Evolutionary conservation across 768 basidiomycete genomes (phyloP), one percentile per base, ranked within the genome.

Genomic region (Sporobolomyces roseus): DNA sequence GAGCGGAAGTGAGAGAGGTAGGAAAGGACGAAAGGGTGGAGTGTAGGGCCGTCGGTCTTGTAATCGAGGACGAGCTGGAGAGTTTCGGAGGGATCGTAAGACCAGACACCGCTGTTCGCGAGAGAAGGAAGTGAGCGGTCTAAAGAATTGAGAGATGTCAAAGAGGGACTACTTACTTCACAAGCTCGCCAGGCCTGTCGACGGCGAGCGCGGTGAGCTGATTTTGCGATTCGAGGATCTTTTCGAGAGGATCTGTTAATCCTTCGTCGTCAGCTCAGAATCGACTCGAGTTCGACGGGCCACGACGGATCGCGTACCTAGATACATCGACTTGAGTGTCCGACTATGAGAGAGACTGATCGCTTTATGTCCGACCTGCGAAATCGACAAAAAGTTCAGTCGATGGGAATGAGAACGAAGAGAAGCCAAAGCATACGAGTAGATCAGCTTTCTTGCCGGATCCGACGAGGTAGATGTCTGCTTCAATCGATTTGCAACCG

Each of bases 51-150:
- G 25, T 45, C 29, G 13, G 68, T 69, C 30, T 69, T 69, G 62
- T 59, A 69, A 41, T 69, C 68, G 43, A 69, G 48, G 23, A 69
- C 32, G 35, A 69, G 50, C 35, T 69, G 61, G 9, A 69, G n/a
- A 3, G 50, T 25, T 33, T 65, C 29, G 25, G 21, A 25, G 1
- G 68, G 62, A 23, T 59, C 68, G 30, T 33, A 29, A 25, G 59
- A 55, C 36, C 35, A 69, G 8, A 69, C 49, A 9, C 62, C 62
- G 48, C 68, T 69, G 41, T n/a, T n/a, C 16, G 17, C 12, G n/a
- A 14, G 29, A 23, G 12, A 25, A 53, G 51, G 0, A 2, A 25
- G 38, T 9, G 21, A 38, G 17, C 21, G 23, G 14, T 52, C 27
- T 30, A 21, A 14, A 32, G 52, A 8, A 53, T 6, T 9, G 30